Conservation (phyloP, 2,329 filamentous ascomycete genomes). For the Sclerotinia trifoliorum region DNA sequence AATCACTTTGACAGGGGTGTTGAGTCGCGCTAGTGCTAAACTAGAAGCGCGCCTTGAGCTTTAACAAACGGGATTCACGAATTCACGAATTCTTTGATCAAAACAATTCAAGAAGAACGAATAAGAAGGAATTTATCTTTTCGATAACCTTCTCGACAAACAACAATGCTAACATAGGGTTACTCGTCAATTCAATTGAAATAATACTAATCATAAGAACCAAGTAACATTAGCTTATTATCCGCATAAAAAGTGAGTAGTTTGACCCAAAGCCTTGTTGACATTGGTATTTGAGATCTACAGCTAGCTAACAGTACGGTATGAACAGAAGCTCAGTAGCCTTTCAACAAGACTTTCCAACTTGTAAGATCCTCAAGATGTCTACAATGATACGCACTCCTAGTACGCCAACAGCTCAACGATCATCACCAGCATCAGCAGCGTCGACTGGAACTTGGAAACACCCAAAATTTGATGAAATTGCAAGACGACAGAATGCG, state of each 20-base stretch:
- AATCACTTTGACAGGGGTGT: conserved; percentile 7
- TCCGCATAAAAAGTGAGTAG: background rate
- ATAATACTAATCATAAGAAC: conserved; percentile 35
- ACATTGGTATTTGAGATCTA: background rate
- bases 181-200: conserved; percentile 8
- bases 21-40: background rate
- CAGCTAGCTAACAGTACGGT: background rate
- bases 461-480: conserved; percentile 86
- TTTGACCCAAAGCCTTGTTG: background rate
- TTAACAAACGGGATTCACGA: conserved; percentile 5
- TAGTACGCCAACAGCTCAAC: conserved; percentile 31
- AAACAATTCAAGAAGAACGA: conserved; percentile 25
- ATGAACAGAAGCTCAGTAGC: background rate
- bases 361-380: conserved; percentile 24
- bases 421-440: conserved; percentile 7
- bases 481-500: conserved; percentile 75
- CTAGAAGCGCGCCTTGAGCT: conserved; percentile 12
- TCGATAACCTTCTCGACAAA: conserved; percentile 21
- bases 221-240: background rate
- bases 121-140: conserved; percentile 16
- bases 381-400: conserved; percentile 32
- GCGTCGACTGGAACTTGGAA: conserved; percentile 69
- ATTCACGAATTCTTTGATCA: conserved; percentile 17
- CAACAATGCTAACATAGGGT: conserved; percentile 32
- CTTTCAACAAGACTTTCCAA: background rate